phyloP scores from a whole-genome alignment of 257 asterid species.

The Henckelia pumila region DNA sequence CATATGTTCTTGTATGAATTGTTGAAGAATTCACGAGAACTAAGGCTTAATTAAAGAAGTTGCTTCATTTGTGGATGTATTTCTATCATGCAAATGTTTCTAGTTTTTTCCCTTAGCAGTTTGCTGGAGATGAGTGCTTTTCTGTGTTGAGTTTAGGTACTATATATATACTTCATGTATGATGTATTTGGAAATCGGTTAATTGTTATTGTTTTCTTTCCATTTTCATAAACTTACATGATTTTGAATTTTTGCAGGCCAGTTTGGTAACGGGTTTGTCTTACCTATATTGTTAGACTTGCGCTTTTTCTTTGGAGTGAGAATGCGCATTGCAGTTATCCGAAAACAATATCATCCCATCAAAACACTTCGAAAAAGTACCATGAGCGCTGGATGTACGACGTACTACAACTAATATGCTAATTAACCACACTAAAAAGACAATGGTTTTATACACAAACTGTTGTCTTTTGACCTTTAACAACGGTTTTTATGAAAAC shows the following conservation, averaged over 20 bases:
- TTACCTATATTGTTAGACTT: constrained; percentile 13
- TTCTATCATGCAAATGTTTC: neutral
- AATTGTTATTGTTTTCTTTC: neutral
- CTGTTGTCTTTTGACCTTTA: too few relatives aligned
- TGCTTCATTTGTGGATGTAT: too few relatives aligned
- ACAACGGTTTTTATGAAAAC: too few relatives aligned
- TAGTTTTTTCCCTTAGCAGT: neutral
- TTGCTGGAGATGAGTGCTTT: neutral
- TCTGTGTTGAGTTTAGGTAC: neutral
- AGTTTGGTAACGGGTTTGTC: constrained; percentile 8
- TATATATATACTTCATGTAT: too few relatives aligned
- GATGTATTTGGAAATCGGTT: too few relatives aligned
- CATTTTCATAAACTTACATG: too few relatives aligned
- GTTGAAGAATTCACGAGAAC: too few relatives aligned
- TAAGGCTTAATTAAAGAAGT: too few relatives aligned
- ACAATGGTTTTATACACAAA: too few relatives aligned
- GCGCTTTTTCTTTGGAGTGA: constrained; percentile 40
- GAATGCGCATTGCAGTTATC: constrained; percentile 62
- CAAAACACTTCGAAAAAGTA: constrained; percentile 42
- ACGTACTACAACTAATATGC: too few relatives aligned
- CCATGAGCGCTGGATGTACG: constrained; percentile 73
- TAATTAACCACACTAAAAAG: too few relatives aligned
- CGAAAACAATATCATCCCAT: constrained; percentile 39
- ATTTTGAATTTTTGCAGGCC: constrained; percentile 27
- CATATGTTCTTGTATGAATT: neutral